A percentile compares a stretch with the other conserved stretches of the same genome.
These are phyloP conservation scores for Annulohypoxylon maeteangense DNA, from an alignment of 495 filamentous ascomycete genomes.

Conservation along the genomic window DNA sequence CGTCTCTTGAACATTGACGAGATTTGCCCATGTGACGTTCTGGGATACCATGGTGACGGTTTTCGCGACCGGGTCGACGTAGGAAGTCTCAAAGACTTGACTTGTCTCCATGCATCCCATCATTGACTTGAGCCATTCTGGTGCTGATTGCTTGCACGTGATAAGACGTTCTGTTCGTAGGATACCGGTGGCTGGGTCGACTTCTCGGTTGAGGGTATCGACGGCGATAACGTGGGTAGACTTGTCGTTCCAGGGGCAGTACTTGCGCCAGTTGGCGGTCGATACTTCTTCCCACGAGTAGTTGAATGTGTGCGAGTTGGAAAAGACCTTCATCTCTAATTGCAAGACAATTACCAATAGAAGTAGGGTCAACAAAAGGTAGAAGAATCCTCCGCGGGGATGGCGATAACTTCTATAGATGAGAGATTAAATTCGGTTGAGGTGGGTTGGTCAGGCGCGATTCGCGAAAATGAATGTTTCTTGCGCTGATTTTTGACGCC, in stretches of 20 bases:
- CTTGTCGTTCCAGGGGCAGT: constrained; percentile 98
- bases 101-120: constrained; percentile 77
- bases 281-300: constrained; percentile 99
- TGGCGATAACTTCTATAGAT: neutral
- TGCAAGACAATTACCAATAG: constrained; percentile 5
- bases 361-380: constrained; percentile 4
- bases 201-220: constrained; percentile 84
- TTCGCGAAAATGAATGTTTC: neutral
- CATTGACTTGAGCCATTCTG: constrained; percentile 83
- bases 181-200: constrained; percentile 86
- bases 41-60: constrained; percentile 93
- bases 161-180: constrained; percentile 96
- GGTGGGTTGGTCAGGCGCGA: constrained; percentile 6
- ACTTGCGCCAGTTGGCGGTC: constrained; percentile 99
- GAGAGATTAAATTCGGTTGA: constrained; percentile 5
- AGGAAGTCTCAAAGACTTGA: constrained; percentile 93
- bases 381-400: neutral
- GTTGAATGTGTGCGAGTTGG: constrained; percentile 85
- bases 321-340: constrained; percentile 89
- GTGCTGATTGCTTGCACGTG: constrained; percentile 89
- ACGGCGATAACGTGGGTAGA: constrained; percentile 93
- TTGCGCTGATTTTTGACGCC: constrained; percentile 14
- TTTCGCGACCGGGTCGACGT: constrained; percentile 82
- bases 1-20: constrained; percentile 89
- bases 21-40: constrained; percentile 89